Conservation (phyloP, 768 basidiomycete species). For the Hysterangium stoloniferum region DNA sequence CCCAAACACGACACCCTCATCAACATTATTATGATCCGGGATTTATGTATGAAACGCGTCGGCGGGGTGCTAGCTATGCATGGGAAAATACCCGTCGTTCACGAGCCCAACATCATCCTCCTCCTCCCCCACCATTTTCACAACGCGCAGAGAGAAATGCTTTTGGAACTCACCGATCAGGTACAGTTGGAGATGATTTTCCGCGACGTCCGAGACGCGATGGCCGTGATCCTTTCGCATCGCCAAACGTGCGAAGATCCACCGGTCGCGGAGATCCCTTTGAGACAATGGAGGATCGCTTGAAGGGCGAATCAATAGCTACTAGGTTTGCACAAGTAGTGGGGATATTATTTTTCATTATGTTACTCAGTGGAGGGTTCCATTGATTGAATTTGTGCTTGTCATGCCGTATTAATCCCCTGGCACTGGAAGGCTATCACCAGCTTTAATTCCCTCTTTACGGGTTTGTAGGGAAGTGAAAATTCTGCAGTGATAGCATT, state of each 20-base stretch:
- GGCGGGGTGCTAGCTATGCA: slow-evolving; percentile 30
- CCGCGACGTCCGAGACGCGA: slow-evolving; percentile 10
- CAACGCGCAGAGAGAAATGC: slow-evolving; percentile 12
- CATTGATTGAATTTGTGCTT: too few relatives aligned
- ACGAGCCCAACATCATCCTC: not conserved
- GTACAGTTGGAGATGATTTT: not conserved
- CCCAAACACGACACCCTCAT: slow-evolving; percentile 10
- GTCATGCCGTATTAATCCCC: too few relatives aligned
- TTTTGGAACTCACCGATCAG: not conserved
- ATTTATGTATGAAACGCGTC: slow-evolving; percentile 23
- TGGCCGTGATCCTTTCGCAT: slow-evolving; percentile 20
- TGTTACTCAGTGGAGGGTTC: slow-evolving; percentile 18
- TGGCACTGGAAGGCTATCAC: too few relatives aligned
- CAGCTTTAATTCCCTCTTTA: too few relatives aligned
- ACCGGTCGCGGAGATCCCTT: slow-evolving; percentile 13
- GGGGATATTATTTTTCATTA: slow-evolving; percentile 22
- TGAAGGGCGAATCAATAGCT: slow-evolving; percentile 17
- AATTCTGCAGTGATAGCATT: too few relatives aligned
- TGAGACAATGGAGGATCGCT: slow-evolving; percentile 14
- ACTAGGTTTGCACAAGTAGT: slow-evolving; percentile 22
- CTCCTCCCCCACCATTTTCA: slow-evolving; percentile 13
- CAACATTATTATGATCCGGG: slow-evolving; percentile 13
- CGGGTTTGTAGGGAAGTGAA: too few relatives aligned
- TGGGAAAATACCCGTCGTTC: slow-evolving; percentile 22
- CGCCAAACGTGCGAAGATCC: slow-evolving; percentile 21